A percentile compares a stretch with the other conserved stretches of the same genome.
Conservation (phyloP, 192 early-diverging fungal species). For the Rhizophagus sp. region DNA sequence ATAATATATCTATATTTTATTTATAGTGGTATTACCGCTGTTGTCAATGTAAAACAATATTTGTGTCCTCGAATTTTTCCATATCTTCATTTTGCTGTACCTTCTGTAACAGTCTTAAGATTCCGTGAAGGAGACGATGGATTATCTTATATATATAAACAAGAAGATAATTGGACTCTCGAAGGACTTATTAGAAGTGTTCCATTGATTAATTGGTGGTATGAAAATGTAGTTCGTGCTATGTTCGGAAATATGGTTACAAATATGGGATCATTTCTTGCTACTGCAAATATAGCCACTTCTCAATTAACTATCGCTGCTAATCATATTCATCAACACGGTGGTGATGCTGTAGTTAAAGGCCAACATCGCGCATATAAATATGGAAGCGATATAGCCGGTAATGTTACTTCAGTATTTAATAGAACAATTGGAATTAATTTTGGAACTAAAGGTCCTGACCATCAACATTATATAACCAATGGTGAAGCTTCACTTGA, state of each 20-base stretch:
- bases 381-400: neutral
- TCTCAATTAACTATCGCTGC: slow-evolving; percentile 38
- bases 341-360: neutral
- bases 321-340: slow-evolving; percentile 29
- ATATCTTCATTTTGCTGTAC: slow-evolving; percentile 47
- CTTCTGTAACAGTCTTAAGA: slow-evolving; percentile 51
- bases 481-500: neutral
- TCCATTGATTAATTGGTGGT: slow-evolving; percentile 59
- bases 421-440: neutral
- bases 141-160: slow-evolving; percentile 49
- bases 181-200: slow-evolving; percentile 57
- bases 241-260: slow-evolving; percentile 50
- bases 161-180: slow-evolving; percentile 62
- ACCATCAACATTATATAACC: neutral
- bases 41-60: slow-evolving; percentile 54
- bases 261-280: slow-evolving; percentile 49
- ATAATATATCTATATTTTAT: neutral
- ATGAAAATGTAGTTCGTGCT: slow-evolving; percentile 52
- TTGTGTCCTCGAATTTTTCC: slow-evolving; percentile 54
- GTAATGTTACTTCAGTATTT: neutral
- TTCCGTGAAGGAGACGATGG: slow-evolving; percentile 51
- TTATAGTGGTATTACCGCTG: slow-evolving; percentile 47
- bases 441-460: neutral
- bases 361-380: neutral
- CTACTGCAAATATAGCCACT: slow-evolving; percentile 47